A percentile compares a stretch with the other conserved stretches of the same genome.
Evolutionary conservation across 371 early-diverging fungal genomes (phyloP).

Genomic region (Rhizopus sp.): DNA sequence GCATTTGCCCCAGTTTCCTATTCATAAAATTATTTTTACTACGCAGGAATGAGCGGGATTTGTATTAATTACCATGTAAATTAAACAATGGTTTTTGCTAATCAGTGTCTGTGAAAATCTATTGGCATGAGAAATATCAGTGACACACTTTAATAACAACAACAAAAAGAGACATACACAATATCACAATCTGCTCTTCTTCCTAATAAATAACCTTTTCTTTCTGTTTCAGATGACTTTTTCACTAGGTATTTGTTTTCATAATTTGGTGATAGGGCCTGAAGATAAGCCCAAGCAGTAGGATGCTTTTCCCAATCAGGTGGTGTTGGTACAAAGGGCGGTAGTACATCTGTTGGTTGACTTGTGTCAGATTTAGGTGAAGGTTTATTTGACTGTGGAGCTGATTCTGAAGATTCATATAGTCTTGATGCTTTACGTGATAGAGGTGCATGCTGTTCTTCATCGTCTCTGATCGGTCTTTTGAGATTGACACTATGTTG

Average conservation of each 20-base stretch:
- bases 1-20: slow-evolving; percentile 45
- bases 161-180: slow-evolving; percentile 28
- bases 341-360: no score
- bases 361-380: no score
- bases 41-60: slow-evolving; percentile 23
- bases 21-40: not conserved
- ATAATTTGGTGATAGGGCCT: slow-evolving; percentile 45
- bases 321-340: slow-evolving; percentile 6
- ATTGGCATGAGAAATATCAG: not conserved
- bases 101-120: slow-evolving; percentile 50
- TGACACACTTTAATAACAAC: not conserved
- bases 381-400: no score
- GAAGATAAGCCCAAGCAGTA: slow-evolving; percentile 58
- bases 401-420: no score
- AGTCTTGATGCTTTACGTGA: no score
- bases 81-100: slow-evolving; percentile 75
- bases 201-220: slow-evolving; percentile 72
- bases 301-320: slow-evolving; percentile 31
- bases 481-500: no score
- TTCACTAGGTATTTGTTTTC: slow-evolving; percentile 26
- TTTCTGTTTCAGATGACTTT: slow-evolving; percentile 25
- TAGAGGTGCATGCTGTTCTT: no score
- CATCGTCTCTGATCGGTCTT: no score
- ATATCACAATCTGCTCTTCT: slow-evolving; percentile 67
- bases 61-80: slow-evolving; percentile 56